A percentile compares a stretch with the other conserved stretches of the same genome.
phyloP scores from a whole-genome alignment of 257 asterid genomes.

The Nicotiana undulata region DNA sequence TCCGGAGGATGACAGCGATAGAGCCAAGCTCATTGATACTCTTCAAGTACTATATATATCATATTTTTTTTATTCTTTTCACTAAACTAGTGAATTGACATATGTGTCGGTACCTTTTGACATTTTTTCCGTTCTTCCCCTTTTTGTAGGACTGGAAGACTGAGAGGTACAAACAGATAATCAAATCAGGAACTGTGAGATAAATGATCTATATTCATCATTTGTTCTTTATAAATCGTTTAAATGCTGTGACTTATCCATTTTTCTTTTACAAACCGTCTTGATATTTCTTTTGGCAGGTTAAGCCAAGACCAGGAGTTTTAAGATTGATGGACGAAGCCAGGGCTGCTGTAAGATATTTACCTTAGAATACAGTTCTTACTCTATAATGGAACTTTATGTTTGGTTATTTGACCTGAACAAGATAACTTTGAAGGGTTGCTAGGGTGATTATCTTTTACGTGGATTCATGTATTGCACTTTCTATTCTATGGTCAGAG shows the following conservation, averaged over 20 bases:
- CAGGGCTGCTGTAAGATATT: constrained; percentile 75
- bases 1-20: constrained; percentile 64
- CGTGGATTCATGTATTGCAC: not conserved
- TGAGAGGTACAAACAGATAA: constrained; percentile 87
- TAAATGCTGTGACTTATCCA: not conserved
- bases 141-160: constrained; percentile 92
- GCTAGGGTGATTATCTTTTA: not conserved
- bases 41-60: constrained; percentile 51
- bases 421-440: not conserved
- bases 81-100: not conserved
- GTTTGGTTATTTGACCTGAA: not conserved
- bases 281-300: constrained; percentile 43
- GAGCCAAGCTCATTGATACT: constrained; percentile 67
- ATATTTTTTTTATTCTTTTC: not conserved
- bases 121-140: not conserved
- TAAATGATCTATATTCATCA: not conserved
- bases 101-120: not conserved
- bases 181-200: constrained; percentile 91
- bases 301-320: constrained; percentile 92
- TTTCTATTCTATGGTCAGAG: not conserved
- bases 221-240: not conserved
- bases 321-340: constrained; percentile 97
- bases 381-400: constrained; percentile 11
- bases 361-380: not conserved
- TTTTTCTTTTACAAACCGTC: not conserved